Evolutionary conservation across 257 asterid genomes (phyloP).

Genomic region (Jacaranda mimosifolia): DNA sequence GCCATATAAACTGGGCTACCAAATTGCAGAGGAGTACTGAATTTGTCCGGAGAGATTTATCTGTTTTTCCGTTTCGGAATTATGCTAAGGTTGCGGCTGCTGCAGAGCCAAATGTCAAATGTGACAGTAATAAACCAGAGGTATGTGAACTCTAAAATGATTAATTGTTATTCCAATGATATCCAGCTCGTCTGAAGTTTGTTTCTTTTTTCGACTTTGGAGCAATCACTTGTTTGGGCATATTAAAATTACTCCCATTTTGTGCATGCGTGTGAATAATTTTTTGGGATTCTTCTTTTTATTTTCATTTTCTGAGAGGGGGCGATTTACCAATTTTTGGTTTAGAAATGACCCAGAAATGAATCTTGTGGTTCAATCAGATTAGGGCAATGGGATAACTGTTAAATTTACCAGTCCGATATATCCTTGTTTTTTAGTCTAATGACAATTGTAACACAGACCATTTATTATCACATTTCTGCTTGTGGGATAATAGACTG

Average conservation of each 20-base stretch:
- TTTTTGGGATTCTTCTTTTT: neutral
- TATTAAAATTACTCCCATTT: neutral
- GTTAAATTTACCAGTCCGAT: neutral
- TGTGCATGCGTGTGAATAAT: neutral
- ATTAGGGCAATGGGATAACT: neutral
- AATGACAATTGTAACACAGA: neutral
- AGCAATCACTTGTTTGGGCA: neutral
- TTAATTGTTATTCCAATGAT: neutral
- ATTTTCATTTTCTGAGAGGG: neutral
- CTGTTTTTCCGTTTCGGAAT: constrained; percentile 41
- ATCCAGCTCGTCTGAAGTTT: neutral
- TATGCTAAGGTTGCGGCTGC: constrained; percentile 67
- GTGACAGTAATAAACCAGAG: constrained; percentile 46
- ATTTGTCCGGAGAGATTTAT: constrained; percentile 42
- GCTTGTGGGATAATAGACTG: constrained; percentile 8
- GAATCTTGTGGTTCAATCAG: constrained; percentile 23
- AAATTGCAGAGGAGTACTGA: constrained; percentile 39
- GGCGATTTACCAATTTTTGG: neutral
- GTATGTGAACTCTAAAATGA: constrained; percentile 37
- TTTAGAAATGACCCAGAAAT: no score
- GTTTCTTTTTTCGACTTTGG: neutral
- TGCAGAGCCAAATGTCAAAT: constrained; percentile 49
- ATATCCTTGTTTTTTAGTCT: neutral
- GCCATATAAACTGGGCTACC: constrained; percentile 48
- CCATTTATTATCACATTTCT: neutral